Conservation (phyloP, 2,329 filamentous ascomycete species). For the Cladosporium sp. region DNA sequence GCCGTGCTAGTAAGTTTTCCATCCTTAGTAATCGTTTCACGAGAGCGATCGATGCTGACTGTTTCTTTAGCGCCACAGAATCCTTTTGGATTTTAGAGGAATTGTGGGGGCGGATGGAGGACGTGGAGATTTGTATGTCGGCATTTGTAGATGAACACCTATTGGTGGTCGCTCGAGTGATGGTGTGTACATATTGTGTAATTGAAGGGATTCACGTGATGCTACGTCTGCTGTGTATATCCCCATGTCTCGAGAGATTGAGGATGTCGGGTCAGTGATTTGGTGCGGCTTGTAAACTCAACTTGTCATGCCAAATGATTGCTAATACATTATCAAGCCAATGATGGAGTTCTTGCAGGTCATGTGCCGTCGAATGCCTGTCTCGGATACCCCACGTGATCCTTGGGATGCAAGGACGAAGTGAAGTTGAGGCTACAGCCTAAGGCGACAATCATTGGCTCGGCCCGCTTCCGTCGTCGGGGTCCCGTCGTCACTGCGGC, state of each 20-base stretch:
- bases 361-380: too few species aligned
- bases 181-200: conserved; percentile 9
- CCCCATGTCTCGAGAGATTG: not conserved
- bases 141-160: not conserved
- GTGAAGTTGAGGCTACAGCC: not conserved
- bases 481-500: conserved; percentile 3
- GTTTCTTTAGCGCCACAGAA: conserved; percentile 55
- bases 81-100: conserved; percentile 58
- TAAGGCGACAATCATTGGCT: not conserved
- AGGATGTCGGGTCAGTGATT: too few species aligned
- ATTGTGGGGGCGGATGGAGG: not conserved
- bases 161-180: not conserved
- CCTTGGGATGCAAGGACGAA: not conserved
- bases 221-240: not conserved
- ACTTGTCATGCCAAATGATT: too few species aligned
- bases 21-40: conserved; percentile 6
- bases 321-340: too few species aligned
- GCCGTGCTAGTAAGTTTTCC: conserved; percentile 82
- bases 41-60: conserved; percentile 15
- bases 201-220: conserved; percentile 3
- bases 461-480: not conserved
- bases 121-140: not conserved
- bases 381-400: too few species aligned
- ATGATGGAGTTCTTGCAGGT: too few species aligned
- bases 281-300: not conserved